phyloP scores from a whole-genome alignment of 2,329 filamentous ascomycete species.

The Aspergillus nomiae region DNA sequence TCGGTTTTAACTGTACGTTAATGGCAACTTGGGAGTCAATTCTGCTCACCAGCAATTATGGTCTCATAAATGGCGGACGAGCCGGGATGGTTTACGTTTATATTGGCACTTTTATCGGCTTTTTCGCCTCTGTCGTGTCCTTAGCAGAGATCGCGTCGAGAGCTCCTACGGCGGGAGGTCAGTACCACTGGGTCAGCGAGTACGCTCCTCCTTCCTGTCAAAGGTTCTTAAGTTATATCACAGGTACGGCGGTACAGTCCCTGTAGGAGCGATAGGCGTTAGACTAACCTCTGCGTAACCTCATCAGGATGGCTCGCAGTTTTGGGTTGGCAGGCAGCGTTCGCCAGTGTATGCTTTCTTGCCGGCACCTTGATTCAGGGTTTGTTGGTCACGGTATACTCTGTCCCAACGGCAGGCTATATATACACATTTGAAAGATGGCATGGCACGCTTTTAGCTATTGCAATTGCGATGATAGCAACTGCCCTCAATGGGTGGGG shows the following conservation, averaged over 20 bases:
- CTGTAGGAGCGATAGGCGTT: too few species aligned
- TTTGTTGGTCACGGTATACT: slow-evolving; percentile 34
- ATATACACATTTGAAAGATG: not conserved
- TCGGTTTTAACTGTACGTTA: slow-evolving; percentile 43
- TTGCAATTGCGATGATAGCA: slow-evolving; percentile 44
- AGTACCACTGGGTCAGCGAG: slow-evolving; percentile 45
- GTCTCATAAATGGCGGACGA: slow-evolving; percentile 33
- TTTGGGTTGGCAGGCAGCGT: slow-evolving; percentile 38
- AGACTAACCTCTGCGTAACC: not conserved
- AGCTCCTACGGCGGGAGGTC: slow-evolving; percentile 40
- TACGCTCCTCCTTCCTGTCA: slow-evolving; percentile 34
- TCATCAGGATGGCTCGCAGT: slow-evolving; percentile 39
- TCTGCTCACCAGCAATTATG: slow-evolving; percentile 30
- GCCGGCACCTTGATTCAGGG: slow-evolving; percentile 38
- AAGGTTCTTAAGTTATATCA: slow-evolving; percentile 39
- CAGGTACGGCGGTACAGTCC: slow-evolving; percentile 22
- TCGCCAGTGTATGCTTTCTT: slow-evolving; percentile 36
- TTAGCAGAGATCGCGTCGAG: slow-evolving; percentile 39
- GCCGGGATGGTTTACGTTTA: slow-evolving; percentile 41
- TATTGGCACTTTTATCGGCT: slow-evolving; percentile 38
- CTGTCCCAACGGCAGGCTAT: slow-evolving; percentile 39
- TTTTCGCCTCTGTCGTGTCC: slow-evolving; percentile 37
- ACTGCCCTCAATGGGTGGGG: slow-evolving; percentile 55
- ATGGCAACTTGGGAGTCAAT: slow-evolving; percentile 46
- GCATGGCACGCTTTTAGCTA: not conserved